phyloP scores from a whole-genome alignment of 441 rosid genomes.

The Bocquillonia castaneifolia region DNA sequence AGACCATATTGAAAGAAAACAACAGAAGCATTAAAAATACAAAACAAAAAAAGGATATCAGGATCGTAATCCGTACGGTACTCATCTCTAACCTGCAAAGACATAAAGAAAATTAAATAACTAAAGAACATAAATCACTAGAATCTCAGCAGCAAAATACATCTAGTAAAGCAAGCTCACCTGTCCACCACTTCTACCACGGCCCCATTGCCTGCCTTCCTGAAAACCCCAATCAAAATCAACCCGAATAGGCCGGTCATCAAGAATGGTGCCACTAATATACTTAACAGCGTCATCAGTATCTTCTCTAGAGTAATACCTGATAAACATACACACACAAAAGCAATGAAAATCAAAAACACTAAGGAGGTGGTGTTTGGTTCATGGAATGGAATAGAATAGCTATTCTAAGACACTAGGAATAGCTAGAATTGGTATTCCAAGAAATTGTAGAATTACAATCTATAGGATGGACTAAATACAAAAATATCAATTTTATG shows the following conservation, averaged over 20 bases:
- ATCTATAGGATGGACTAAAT: too few species aligned
- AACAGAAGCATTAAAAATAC: not conserved
- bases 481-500: too few species aligned
- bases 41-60: constrained; percentile 70
- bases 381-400: too few species aligned
- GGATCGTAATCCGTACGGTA: constrained; percentile 99
- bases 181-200: constrained; percentile 99
- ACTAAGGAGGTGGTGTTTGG: too few species aligned
- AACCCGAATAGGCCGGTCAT: constrained; percentile 94
- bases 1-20: not conserved
- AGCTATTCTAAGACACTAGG: too few species aligned
- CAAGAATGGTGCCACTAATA: constrained; percentile 91
- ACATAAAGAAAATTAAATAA: not conserved
- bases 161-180: constrained; percentile 30
- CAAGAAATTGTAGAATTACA: too few species aligned
- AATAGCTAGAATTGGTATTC: too few species aligned
- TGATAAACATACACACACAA: constrained; percentile 24
- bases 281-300: constrained; percentile 91
- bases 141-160: constrained; percentile 1
- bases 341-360: not conserved
- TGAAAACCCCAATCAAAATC: constrained; percentile 99
- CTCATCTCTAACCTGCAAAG: constrained; percentile 88
- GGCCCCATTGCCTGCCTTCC: constrained; percentile 99
- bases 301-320: constrained; percentile 95
- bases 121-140: not conserved